Evolutionary conservation across 768 basidiomycete species (phyloP), one percentile per base, ranked within the genome.

Genomic region (Leccinum subtestaceum): DNA sequence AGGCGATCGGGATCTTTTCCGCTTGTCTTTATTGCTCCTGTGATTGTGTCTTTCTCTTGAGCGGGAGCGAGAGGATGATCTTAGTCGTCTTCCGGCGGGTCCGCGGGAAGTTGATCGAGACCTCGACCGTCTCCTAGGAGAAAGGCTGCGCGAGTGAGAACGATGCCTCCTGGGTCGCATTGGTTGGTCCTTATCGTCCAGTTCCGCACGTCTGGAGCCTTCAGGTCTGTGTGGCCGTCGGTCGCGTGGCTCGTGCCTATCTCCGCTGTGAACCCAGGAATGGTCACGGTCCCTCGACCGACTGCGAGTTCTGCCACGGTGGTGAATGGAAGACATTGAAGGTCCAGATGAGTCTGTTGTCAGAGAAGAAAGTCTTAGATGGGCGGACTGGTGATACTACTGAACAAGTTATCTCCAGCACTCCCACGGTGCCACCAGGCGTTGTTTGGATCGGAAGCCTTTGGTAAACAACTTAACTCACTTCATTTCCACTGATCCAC

Each of bases 1-100:
- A 34, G 65, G 72, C 7, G 77, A 77, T 31, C 73, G 68, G 32
- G 73, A 74, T 59, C 71, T 58, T 58, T 70, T 71, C 49, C 74
- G 70, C 25, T 67, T 67, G 59, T 68, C 67, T 54, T 72, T 72
- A 27, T 65, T 67, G 13, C 57, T 65, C 53, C 29, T 66, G 43
- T 62, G 36, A 43, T 60, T 59, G 31, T 65, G 59, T 27, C 55
- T 62, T 48, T 75, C 74, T 60, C 65, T 72, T 5, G 76, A 77
- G 60, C 73, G 74, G 11, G 79, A 80, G 58, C 67, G 68, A 2
- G 70, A 72, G 56, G 55, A 8, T 15, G 69, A 64, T 55, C 62
- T 63, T 0, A 49, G 67, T 56, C 56, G 56, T 55, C 46, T 62
- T 3, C 45, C 43, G 34, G 50, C 51, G 19, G 60, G 68, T 53